Evolutionary conservation across 305 asterid genomes (phyloP).

Genomic region (Withania somnifera): DNA sequence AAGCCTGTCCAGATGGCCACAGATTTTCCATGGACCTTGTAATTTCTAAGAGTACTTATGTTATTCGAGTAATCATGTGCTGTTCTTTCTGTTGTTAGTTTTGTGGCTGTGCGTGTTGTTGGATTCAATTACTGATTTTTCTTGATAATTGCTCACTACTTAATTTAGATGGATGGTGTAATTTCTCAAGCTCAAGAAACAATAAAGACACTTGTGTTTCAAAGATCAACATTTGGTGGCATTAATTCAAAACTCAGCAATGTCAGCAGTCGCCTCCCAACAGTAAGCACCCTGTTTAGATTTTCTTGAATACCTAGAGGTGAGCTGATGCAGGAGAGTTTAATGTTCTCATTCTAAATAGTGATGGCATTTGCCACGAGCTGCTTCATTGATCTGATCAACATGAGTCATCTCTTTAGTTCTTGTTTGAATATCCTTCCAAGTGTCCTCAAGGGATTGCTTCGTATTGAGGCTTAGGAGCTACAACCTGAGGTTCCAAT

Average conservation of each 20-base stretch:
- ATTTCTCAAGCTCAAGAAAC: conserved; percentile 97
- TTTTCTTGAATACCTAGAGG: background rate
- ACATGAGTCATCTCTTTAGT: background rate
- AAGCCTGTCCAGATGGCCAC: background rate
- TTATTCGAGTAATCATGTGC: background rate
- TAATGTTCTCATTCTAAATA: background rate
- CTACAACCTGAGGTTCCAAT: background rate
- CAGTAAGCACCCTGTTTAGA: conserved; percentile 19
- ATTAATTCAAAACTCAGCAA: conserved; percentile 82
- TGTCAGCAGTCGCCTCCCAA: conserved; percentile 94
- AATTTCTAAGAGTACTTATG: background rate
- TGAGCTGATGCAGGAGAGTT: background rate
- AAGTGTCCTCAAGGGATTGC: background rate
- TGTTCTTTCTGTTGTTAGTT: background rate
- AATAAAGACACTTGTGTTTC: conserved; percentile 69
- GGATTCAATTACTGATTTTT: conserved; percentile 1
- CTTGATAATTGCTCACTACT: too few species aligned
- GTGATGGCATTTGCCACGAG: background rate
- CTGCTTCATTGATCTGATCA: background rate
- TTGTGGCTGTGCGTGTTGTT: background rate
- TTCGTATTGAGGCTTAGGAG: background rate
- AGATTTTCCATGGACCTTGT: background rate
- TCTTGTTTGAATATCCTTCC: background rate
- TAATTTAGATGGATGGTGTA: conserved; percentile 76
- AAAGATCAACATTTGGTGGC: conserved; percentile 90